A percentile compares a stretch with the other conserved stretches of the same genome.
Conservation (phyloP, 345 rosid species). For the Erysimum cheiranthoides region DNA sequence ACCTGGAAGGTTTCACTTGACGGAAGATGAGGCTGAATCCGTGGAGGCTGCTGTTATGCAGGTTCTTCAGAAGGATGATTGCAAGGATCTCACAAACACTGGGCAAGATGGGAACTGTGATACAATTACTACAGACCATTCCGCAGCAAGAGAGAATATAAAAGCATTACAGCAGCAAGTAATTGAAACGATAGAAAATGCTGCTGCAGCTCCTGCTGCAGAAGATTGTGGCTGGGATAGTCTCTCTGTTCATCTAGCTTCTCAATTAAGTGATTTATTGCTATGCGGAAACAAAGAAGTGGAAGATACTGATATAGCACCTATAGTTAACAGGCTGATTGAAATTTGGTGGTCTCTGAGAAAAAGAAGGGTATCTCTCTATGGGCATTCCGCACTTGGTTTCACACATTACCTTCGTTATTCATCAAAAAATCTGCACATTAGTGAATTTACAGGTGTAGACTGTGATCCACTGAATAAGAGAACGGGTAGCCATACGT, state of each 20-base stretch:
- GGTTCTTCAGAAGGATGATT: slow-evolving; percentile 49
- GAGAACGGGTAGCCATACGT: slow-evolving; percentile 62
- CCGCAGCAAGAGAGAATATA: slow-evolving; percentile 42
- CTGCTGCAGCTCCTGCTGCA: slow-evolving; percentile 72
- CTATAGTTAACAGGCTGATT: slow-evolving; percentile 63
- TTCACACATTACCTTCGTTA: slow-evolving; percentile 73
- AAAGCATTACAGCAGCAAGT: slow-evolving; percentile 61
- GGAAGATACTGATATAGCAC: slow-evolving; percentile 53
- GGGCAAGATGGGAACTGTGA: slow-evolving; percentile 43
- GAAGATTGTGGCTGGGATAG: slow-evolving; percentile 61
- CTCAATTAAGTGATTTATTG: slow-evolving; percentile 58
- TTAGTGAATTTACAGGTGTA: slow-evolving; percentile 56
- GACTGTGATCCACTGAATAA: slow-evolving; percentile 62
- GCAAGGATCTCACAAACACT: slow-evolving; percentile 38
- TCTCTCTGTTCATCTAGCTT: slow-evolving; percentile 68
- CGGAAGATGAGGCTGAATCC: slow-evolving; percentile 64
- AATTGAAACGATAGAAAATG: slow-evolving; percentile 66
- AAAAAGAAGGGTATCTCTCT: slow-evolving; percentile 80
- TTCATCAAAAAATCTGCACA: slow-evolving; percentile 61
- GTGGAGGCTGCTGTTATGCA: slow-evolving; percentile 55
- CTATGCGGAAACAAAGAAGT: slow-evolving; percentile 47
- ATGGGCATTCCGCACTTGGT: slow-evolving; percentile 84
- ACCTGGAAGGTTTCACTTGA: slow-evolving; percentile 72
- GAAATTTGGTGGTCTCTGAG: slow-evolving; percentile 85
- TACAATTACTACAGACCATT: slow-evolving; percentile 48